Conservation (phyloP, 371 early-diverging fungal species). For the Mycotypha africana region DNA sequence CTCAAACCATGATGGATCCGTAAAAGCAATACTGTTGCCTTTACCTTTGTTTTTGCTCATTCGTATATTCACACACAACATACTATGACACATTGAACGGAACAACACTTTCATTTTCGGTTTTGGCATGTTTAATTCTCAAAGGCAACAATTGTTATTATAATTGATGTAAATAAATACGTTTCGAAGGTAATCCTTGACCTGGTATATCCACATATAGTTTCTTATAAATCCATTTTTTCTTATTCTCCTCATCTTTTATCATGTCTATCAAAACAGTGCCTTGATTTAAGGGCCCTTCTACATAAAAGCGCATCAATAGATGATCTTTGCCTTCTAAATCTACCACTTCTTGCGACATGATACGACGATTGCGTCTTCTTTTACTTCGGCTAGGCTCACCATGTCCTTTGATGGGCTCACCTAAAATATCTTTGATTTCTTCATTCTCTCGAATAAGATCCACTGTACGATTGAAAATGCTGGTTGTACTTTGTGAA, state of each 20-base stretch:
- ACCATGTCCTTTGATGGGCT: conserved; percentile 43
- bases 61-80: no score
- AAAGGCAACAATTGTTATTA: no score
- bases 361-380: conserved; percentile 39
- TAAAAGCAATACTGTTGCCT: no score
- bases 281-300: conserved; percentile 42
- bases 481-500: conserved; percentile 32
- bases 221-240: conserved; percentile 47
- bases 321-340: conserved; percentile 32
- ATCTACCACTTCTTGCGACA: conserved; percentile 39
- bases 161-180: conserved; percentile 15
- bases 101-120: no score
- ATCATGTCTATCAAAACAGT: conserved; percentile 46
- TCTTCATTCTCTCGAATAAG: conserved; percentile 26
- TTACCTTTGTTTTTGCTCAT: no score
- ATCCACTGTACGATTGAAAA: conserved; percentile 43
- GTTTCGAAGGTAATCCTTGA: conserved; percentile 20
- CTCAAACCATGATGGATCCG: no score
- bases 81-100: no score
- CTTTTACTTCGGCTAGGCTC: conserved; percentile 38
- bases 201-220: conserved; percentile 52
- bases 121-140: no score
- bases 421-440: conserved; percentile 12
- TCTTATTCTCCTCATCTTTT: conserved; percentile 31
- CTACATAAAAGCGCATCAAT: conserved; percentile 49